These are phyloP conservation scores for Tolypocladium ophioglossoides DNA, from an alignment of 2,329 filamentous ascomycete genomes.

Conservation along the genomic window DNA sequence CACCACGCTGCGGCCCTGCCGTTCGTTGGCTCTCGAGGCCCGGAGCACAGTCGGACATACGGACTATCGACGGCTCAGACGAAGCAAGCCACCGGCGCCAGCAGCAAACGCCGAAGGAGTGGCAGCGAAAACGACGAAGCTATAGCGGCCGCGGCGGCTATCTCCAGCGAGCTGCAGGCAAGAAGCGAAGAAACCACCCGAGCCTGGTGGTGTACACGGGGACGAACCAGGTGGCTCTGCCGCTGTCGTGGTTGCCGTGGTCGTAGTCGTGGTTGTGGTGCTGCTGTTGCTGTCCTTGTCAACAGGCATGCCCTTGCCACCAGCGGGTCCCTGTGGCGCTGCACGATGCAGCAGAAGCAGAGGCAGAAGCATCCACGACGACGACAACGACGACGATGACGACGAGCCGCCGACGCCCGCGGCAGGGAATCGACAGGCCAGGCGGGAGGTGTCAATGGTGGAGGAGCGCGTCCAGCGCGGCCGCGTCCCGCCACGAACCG, in stretches of 20 bases:
- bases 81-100: background rate
- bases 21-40: no score
- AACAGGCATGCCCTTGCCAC: background rate
- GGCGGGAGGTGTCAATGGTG: background rate
- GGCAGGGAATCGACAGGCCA: no score
- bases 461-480: background rate
- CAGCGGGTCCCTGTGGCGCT: no score
- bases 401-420: no score
- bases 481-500: background rate
- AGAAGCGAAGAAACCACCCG: background rate
- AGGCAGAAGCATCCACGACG: no score
- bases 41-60: background rate
- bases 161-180: background rate
- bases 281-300: background rate
- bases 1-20: no score
- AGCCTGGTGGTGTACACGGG: background rate
- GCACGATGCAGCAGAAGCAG: no score
- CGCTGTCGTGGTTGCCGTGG: no score
- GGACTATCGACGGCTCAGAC: background rate
- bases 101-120: background rate
- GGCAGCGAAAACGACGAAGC: background rate
- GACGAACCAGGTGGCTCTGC: background rate
- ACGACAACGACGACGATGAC: no score
- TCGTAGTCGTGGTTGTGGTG: background rate
- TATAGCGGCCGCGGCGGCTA: background rate